Conservation (phyloP, 768 basidiomycete species). For the Lactarius sanguifluus region DNA sequence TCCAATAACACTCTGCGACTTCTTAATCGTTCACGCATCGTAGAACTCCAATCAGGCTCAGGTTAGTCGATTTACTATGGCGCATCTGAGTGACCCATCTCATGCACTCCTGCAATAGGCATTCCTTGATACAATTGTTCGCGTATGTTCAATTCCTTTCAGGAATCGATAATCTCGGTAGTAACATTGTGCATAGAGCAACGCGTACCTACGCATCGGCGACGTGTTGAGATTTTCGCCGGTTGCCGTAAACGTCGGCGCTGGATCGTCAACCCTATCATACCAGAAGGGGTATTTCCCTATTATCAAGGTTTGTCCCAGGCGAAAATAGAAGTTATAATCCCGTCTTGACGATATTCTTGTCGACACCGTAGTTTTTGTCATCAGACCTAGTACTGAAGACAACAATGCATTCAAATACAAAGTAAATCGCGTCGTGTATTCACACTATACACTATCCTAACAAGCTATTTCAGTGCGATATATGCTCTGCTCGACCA, state of each 20-base stretch:
- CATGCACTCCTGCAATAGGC: slow-evolving; percentile 24
- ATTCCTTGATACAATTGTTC: slow-evolving; percentile 33
- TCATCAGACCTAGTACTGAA: slow-evolving; percentile 36
- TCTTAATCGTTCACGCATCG: not conserved
- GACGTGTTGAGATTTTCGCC: slow-evolving; percentile 35
- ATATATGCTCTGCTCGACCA: slow-evolving; percentile 34
- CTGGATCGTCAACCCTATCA: slow-evolving; percentile 28
- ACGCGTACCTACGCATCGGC: slow-evolving; percentile 35
- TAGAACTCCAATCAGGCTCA: slow-evolving; percentile 35
- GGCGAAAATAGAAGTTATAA: not conserved
- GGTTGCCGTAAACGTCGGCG: slow-evolving; percentile 30
- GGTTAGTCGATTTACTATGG: slow-evolving; percentile 27
- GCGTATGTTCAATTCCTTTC: slow-evolving; percentile 24
- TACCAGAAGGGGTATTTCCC: slow-evolving; percentile 39
- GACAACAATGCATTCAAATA: slow-evolving; percentile 35
- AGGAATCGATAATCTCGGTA: not conserved
- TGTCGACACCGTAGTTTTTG: slow-evolving; percentile 32
- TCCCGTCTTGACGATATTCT: not conserved
- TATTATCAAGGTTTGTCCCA: slow-evolving; percentile 33
- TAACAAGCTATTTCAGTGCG: slow-evolving; percentile 18
- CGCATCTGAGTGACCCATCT: not conserved
- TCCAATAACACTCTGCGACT: not conserved
- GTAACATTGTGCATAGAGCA: slow-evolving; percentile 27
- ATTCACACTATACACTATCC: not conserved
- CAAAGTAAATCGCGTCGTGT: slow-evolving; percentile 32